Evolutionary conservation across 495 filamentous ascomycete species (phyloP), one percentile per base, ranked within the genome.

Genomic region (Emericellopsis terricola): DNA sequence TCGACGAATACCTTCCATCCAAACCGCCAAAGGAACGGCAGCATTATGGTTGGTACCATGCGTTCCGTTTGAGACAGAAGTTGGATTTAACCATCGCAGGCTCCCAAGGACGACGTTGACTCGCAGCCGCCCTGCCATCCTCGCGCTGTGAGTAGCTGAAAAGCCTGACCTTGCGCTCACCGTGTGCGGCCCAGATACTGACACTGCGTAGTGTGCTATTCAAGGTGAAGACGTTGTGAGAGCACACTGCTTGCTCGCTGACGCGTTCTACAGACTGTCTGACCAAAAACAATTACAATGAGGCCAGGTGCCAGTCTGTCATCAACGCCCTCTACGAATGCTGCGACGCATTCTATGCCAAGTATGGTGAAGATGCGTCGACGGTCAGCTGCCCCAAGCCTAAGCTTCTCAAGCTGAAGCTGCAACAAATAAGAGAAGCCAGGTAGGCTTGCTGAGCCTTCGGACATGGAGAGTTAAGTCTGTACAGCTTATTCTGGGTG

Each of bases 301-400:
- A 99, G 62, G 71, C 70, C 16, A 91, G 77, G 47, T 99, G 89
- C 55, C 62, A 71, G 40, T 51, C 64, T 8, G 64, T 89, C 44
- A 69, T 99, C 31, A 78, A 94, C 50, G 80, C 83, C n/a, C 59
- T 99, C 15, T 99, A 96, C 51, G 77, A 89, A 47, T 99, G 89
- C 51, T 99, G 89, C 55, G 76, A 84, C 41, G 62, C 67, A 19
- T 92, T 99, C 54, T 96, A 99, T 57, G 54, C 76, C 48, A 64
- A 68, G 34, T 67, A 77, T 33, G 87, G 91, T 4, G 80, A 93
- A 28, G 56, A 71, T 13, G 83, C 82, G 9, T 69, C 67, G 19
- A 78, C 74, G 2, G 70, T 70, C 8, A 87, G 82, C 59, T 99
- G 89, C 47, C 89, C 89, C 2, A 91, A 91, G 47, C 64, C 80